Conservation (phyloP, 1,284 basidiomycete species). For the Ceratobasidium sp. region DNA sequence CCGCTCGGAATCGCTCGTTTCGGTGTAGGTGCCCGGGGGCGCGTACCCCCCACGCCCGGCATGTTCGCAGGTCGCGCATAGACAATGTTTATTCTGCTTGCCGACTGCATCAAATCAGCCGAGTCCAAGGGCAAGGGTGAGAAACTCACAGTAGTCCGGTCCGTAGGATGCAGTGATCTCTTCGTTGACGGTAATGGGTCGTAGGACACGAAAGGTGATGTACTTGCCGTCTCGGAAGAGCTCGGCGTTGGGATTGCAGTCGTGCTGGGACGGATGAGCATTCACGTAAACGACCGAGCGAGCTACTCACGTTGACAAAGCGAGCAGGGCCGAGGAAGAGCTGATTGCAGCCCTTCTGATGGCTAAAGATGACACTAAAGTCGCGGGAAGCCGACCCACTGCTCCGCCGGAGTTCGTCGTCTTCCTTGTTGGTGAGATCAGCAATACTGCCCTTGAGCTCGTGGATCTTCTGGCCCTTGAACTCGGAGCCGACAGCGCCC, state of each 20-base stretch:
- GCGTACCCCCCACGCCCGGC: conserved; percentile 76
- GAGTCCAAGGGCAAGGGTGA: conserved; percentile 26
- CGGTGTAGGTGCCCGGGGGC: conserved; percentile 54
- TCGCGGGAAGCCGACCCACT: conserved; percentile 78
- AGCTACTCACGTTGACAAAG: conserved; percentile 86
- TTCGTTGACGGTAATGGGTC: conserved; percentile 79
- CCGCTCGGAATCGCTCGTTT: conserved; percentile 37
- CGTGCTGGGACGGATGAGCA: conserved; percentile 63
- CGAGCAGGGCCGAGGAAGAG: conserved; percentile 90
- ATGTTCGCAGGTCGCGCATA: conserved; percentile 89
- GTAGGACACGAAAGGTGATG: conserved; percentile 86
- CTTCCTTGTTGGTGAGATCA: conserved; percentile 49
- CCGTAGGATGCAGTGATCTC: conserved; percentile 88
- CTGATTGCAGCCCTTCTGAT: conserved; percentile 89
- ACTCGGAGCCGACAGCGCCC: conserved; percentile 12
- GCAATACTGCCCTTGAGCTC: conserved; percentile 66
- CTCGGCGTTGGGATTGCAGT: conserved; percentile 89
- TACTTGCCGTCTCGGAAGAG: conserved; percentile 85
- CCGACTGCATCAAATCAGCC: conserved; percentile 65
- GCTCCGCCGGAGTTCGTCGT: conserved; percentile 71
- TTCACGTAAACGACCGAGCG: background rate
- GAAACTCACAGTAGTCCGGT: conserved; percentile 76
- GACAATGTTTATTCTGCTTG: conserved; percentile 81
- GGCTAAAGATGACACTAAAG: conserved; percentile 90
- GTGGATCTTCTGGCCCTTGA: conserved; percentile 68